These are phyloP conservation scores for Gaultheria prostrata DNA, from an alignment of 148 eudicot genomes.

Conservation along the genomic window DNA sequence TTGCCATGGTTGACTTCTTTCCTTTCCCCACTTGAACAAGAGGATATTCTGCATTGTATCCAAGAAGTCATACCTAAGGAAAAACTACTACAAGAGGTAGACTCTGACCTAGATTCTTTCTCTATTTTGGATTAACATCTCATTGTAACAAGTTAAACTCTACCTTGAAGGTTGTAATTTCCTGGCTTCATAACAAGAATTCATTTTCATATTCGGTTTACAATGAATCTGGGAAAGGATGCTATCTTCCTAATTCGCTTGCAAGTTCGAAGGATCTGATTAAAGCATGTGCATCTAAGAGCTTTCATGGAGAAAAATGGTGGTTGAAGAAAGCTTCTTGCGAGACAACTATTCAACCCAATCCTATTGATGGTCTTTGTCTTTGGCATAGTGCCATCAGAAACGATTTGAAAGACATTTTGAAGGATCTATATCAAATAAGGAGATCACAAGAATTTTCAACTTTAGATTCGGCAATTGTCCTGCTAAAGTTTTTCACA, in stretches of 20 bases:
- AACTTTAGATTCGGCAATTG: conserved; percentile 38
- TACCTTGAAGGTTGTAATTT: conserved; percentile 54
- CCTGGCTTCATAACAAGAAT: conserved; percentile 53
- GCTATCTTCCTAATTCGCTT: conserved; percentile 29
- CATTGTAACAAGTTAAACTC: conserved; percentile 19
- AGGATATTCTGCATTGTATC: conserved; percentile 48
- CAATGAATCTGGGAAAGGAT: conserved; percentile 26
- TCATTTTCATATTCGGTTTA: conserved; percentile 24
- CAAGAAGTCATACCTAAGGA: conserved; percentile 61
- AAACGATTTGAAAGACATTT: conserved; percentile 46
- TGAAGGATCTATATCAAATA: conserved; percentile 49
- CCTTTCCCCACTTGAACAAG: conserved; percentile 62
- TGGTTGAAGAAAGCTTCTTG: conserved; percentile 17
- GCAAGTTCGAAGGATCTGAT: conserved; percentile 31
- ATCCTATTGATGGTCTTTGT: conserved; percentile 45
- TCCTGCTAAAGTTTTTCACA: conserved; percentile 58
- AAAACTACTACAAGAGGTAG: conserved; percentile 56
- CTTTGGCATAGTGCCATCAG: conserved; percentile 68
- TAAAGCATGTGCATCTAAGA: conserved; percentile 21
- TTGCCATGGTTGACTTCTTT: conserved; percentile 70
- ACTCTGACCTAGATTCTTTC: conserved; percentile 7
- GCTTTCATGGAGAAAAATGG: conserved; percentile 26
- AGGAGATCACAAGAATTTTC: conserved; percentile 38
- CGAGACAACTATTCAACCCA: conserved; percentile 22
- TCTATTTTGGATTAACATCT: conserved; percentile 18